A percentile compares a stretch with the other conserved stretches of the same genome.
Conservation (phyloP, 2,329 filamentous ascomycete species). For the Calonectria ilicicola region DNA sequence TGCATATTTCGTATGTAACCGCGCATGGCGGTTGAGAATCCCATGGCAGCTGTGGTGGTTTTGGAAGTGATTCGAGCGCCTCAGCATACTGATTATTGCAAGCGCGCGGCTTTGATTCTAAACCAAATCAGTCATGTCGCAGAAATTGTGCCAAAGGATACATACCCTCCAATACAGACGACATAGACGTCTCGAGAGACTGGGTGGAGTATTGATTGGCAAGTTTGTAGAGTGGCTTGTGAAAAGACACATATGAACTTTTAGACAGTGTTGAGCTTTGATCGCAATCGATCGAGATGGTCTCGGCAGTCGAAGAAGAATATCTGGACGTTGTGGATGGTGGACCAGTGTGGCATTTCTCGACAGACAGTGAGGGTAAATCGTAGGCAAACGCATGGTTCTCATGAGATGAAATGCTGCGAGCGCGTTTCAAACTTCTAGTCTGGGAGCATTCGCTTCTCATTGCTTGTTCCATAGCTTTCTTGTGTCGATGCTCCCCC, state of each 20-base stretch:
- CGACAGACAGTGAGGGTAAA: background rate
- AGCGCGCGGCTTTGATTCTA: background rate
- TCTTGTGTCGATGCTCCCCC: constrained; percentile 33
- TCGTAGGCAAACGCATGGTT: background rate
- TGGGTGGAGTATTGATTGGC: background rate
- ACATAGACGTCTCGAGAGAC: background rate
- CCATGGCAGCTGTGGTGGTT: background rate
- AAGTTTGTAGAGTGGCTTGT: background rate
- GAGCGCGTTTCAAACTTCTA: background rate
- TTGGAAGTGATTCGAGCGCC: background rate
- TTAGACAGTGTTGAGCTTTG: background rate
- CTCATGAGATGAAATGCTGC: background rate
- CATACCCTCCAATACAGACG: background rate
- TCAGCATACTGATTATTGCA: background rate
- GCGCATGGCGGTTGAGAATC: background rate
- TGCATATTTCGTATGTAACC: background rate
- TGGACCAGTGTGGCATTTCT: background rate
- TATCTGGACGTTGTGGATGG: background rate
- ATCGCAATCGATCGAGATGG: background rate
- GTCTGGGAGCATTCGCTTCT: background rate
- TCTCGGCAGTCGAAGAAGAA: background rate
- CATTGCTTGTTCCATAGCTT: constrained; percentile 8
- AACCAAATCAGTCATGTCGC: background rate
- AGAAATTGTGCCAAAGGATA: no score
- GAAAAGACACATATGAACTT: background rate